phyloP scores from a whole-genome alignment of 371 early-diverging fungal species.

The Syncephalastrum racemosum region DNA sequence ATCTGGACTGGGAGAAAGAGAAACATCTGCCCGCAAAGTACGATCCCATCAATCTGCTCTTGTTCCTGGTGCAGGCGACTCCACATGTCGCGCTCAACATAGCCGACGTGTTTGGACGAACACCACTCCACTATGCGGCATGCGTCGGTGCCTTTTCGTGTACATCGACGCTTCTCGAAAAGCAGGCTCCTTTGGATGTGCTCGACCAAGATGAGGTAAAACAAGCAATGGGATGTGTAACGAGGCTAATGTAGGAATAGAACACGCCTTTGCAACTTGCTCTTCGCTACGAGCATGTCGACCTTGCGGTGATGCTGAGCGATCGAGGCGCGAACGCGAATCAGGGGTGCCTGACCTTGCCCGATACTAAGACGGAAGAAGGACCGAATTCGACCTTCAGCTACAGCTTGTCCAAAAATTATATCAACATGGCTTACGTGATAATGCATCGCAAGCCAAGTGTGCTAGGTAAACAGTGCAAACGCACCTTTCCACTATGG shows the following conservation, averaged over 20 bases:
- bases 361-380: constrained; percentile 33
- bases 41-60: constrained; percentile 62
- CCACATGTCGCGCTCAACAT: constrained; percentile 16
- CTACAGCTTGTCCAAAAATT: constrained; percentile 37
- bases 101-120: constrained; percentile 44
- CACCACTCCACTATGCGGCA: constrained; percentile 64
- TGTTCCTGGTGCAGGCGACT: constrained; percentile 26
- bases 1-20: constrained; percentile 18
- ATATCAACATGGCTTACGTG: constrained; percentile 57
- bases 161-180: constrained; percentile 41
- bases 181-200: constrained; percentile 32
- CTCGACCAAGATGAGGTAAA: constrained; percentile 49
- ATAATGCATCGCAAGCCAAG: constrained; percentile 41
- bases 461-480: constrained; percentile 28
- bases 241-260: constrained; percentile 13
- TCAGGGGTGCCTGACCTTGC: constrained; percentile 5
- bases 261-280: constrained; percentile 52
- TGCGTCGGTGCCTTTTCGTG: constrained; percentile 58
- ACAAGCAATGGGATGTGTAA: not conserved
- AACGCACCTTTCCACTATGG: not conserved
- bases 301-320: constrained; percentile 56
- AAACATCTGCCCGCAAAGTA: constrained; percentile 12
- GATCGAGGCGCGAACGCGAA: constrained; percentile 40
- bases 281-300: constrained; percentile 47
- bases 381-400: constrained; percentile 32